A percentile compares a stretch with the other conserved stretches of the same genome.
These are phyloP conservation scores for Lactifluus subvellereus DNA, from an alignment of 768 basidiomycete genomes.

Conservation along the genomic window DNA sequence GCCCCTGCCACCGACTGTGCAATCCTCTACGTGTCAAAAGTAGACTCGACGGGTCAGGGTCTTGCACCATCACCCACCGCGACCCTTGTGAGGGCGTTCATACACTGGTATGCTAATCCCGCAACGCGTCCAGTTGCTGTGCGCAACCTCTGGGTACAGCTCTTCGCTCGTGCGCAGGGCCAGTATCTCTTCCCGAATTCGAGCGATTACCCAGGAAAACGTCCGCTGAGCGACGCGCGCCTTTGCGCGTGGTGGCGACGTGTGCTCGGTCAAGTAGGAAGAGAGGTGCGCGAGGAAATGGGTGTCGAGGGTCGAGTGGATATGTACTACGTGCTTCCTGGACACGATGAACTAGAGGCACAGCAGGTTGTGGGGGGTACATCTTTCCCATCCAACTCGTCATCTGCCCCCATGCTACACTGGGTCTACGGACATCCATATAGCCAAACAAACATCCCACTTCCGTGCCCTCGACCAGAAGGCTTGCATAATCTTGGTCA, in stretches of 20 bases:
- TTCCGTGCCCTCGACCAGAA: constrained; percentile 45
- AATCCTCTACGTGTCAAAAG: constrained; percentile 74
- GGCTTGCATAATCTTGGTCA: constrained; percentile 50
- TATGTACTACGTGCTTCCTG: constrained; percentile 65
- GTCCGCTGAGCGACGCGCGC: constrained; percentile 65
- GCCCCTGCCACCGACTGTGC: constrained; percentile 16
- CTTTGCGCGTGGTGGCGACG: constrained; percentile 94
- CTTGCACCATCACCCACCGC: constrained; percentile 60
- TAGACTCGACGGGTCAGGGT: constrained; percentile 85
- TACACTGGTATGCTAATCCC: constrained; percentile 31
- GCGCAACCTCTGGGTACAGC: constrained; percentile 16
- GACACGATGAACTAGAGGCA: constrained; percentile 64
- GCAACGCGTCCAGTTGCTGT: constrained; percentile 30
- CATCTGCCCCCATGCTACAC: constrained; percentile 21
- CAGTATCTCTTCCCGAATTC: constrained; percentile 96
- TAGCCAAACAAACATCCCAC: constrained; percentile 36
- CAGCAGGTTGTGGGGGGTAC: constrained; percentile 45
- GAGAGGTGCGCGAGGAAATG: constrained; percentile 30
- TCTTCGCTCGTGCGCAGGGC: constrained; percentile 67
- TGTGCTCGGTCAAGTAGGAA: constrained; percentile 53
- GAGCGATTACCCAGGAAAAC: constrained; percentile 60
- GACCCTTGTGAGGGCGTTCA: constrained; percentile 57
- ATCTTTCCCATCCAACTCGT: constrained; percentile 22
- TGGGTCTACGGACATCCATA: constrained; percentile 88
- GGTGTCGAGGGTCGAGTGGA: constrained; percentile 30